A percentile compares a stretch with the other conserved stretches of the same genome.
Evolutionary conservation across 2,329 filamentous ascomycete genomes (phyloP).

Genomic region (Aureobasidium sp.): DNA sequence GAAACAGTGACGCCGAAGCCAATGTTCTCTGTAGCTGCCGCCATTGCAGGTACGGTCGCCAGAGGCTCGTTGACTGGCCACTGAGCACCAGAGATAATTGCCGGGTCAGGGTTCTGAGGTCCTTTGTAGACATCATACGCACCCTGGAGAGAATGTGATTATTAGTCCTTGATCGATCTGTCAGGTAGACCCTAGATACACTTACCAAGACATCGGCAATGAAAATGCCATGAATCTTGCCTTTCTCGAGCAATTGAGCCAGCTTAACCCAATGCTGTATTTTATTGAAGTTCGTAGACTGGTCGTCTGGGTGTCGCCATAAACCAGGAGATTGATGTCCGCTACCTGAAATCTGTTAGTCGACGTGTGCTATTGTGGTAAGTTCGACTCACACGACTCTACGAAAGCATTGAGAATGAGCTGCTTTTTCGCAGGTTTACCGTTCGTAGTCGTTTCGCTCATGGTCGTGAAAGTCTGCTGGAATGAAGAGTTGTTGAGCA

Average conservation of each 20-base stretch:
- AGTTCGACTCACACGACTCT: conserved; percentile 28
- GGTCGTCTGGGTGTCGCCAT: conserved; percentile 57
- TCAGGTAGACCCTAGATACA: conserved; percentile 28
- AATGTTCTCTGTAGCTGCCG: conserved; percentile 57
- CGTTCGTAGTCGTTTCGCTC: neutral
- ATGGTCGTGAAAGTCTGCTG: neutral
- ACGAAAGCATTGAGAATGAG: conserved; percentile 38
- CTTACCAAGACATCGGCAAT: conserved; percentile 53
- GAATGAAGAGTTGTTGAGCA: neutral
- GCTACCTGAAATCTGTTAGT: conserved; percentile 28
- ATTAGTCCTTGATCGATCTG: neutral
- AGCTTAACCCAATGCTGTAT: conserved; percentile 54
- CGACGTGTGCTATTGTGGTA: conserved; percentile 13
- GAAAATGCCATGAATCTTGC: conserved; percentile 59
- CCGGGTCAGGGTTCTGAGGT: conserved; percentile 27
- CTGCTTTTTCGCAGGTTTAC: conserved; percentile 25
- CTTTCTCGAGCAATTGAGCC: conserved; percentile 51
- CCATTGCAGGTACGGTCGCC: conserved; percentile 55
- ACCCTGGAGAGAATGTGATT: conserved; percentile 26
- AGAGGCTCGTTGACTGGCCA: conserved; percentile 66
- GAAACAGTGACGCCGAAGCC: conserved; percentile 60
- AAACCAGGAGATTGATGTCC: conserved; percentile 49
- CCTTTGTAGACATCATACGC: conserved; percentile 62
- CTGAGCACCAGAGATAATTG: conserved; percentile 44
- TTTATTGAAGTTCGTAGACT: conserved; percentile 53